Conservation (phyloP, 768 basidiomycete genomes). For the Tephrocybe sp. region DNA sequence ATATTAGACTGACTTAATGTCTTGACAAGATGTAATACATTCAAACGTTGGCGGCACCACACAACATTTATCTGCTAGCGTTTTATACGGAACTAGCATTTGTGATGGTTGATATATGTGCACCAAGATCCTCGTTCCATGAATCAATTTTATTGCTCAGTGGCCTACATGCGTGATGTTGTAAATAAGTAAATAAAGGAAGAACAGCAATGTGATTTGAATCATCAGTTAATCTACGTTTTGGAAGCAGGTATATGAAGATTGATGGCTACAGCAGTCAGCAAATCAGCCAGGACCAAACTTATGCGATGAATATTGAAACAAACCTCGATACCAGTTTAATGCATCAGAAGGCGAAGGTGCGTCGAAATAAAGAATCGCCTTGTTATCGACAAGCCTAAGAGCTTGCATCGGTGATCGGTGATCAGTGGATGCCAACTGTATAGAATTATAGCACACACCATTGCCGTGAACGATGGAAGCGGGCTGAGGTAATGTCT, state of each 20-base stretch:
- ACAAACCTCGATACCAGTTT: slow-evolving; percentile 86
- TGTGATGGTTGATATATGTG: neutral
- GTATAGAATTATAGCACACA: slow-evolving; percentile 25
- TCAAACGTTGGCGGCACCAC: neutral
- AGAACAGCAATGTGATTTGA: slow-evolving; percentile 9
- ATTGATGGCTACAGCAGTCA: slow-evolving; percentile 78
- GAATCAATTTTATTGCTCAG: slow-evolving; percentile 11
- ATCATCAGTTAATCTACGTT: slow-evolving; percentile 48
- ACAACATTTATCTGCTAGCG: no score
- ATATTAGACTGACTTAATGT: neutral
- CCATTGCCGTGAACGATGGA: slow-evolving; percentile 89
- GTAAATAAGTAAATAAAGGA: slow-evolving; percentile 16
- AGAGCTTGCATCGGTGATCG: slow-evolving; percentile 47
- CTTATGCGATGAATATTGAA: neutral
- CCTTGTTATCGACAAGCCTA: slow-evolving; percentile 89
- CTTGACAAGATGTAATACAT: slow-evolving; percentile 1
- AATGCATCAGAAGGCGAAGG: slow-evolving; percentile 82
- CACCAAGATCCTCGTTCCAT: neutral
- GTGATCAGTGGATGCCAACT: slow-evolving; percentile 4
- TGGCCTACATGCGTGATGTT: slow-evolving; percentile 18
- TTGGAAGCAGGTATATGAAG: slow-evolving; percentile 85
- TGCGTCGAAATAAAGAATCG: slow-evolving; percentile 86
- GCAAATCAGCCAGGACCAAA: slow-evolving; percentile 2
- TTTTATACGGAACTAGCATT: no score
- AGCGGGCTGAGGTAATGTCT: slow-evolving; percentile 87